Percentiles rank a stretch among this genome's conserved stretches.
Evolutionary conservation across 1,284 basidiomycete species (phyloP).

Genomic region (Puccinia brachypodii): DNA sequence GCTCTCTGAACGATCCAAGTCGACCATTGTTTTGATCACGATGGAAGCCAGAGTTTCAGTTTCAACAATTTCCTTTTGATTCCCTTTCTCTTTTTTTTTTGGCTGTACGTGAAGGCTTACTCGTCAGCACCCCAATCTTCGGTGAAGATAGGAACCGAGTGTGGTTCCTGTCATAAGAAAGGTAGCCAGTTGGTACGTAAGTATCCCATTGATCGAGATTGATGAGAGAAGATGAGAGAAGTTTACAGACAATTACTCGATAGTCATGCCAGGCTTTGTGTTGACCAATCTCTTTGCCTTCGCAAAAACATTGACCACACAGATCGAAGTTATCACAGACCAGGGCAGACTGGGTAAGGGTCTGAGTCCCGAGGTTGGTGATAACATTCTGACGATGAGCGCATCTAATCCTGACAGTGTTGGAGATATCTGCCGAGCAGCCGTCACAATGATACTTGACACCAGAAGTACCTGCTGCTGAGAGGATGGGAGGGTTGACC

Average conservation of each 20-base stretch:
- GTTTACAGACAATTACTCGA: slow-evolving; percentile 75
- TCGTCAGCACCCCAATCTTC: slow-evolving; percentile 98
- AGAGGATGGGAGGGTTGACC: background rate
- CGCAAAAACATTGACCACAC: slow-evolving; percentile 73
- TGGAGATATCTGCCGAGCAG: slow-evolving; percentile 55
- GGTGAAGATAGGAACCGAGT: slow-evolving; percentile 91
- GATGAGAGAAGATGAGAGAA: slow-evolving; percentile 27
- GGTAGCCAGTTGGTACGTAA: background rate
- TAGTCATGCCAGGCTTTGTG: slow-evolving; percentile 90
- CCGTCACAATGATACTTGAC: slow-evolving; percentile 53
- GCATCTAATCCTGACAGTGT: slow-evolving; percentile 55
- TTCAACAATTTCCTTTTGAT: background rate
- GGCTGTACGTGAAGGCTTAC: slow-evolving; percentile 60
- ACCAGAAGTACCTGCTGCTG: slow-evolving; percentile 28
- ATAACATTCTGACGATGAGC: slow-evolving; percentile 51
- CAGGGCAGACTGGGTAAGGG: slow-evolving; percentile 37
- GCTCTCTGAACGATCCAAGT: slow-evolving; percentile 66
- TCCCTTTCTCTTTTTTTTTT: background rate
- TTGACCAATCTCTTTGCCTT: slow-evolving; percentile 80
- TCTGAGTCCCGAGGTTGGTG: slow-evolving; percentile 43
- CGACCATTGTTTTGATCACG: background rate
- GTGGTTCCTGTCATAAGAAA: slow-evolving; percentile 69
- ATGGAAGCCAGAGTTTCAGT: background rate
- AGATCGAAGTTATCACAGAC: slow-evolving; percentile 46
- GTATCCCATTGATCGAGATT: background rate